Base-by-base conservation (phyloP, 2,329 filamentous ascomycete genomes). In the Sporothrix inflata region DNA sequence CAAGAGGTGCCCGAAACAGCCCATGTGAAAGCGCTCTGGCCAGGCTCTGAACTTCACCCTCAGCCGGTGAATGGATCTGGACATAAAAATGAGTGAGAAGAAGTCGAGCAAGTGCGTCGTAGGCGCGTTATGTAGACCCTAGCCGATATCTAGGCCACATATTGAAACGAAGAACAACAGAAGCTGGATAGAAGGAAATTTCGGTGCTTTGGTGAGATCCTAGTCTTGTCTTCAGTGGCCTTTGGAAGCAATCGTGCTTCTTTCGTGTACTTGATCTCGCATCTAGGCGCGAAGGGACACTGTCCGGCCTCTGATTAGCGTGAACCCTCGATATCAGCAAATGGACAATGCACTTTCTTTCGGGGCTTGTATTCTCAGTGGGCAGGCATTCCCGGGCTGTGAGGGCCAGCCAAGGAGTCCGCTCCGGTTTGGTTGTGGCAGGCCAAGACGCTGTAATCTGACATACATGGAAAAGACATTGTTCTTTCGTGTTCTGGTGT, bases 11-110 rank as follows among this genome's bases (percentile, higher is more conserved):
- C 16, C 51, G 14, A 69, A 24, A 72, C 45, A 61, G 19, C 12
- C 47, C 61, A 73, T 70, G 72, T 68, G 63, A 71, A 69, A 55
- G 19, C 70, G 70, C 70, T 69, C 30, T 53, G 70, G 63, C 65
- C 70, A 72, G 53, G 11, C 19, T 14, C 19, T 67, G 40, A 2
- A 19, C 49, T 63, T 42, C 19, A 19, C 65, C 40, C 16, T 30
- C 9, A 21, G 27, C 55, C 53, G 53, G 67, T 69, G 47, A 60
- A n/a, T 42, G 24, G 42, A 69, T 27, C 21, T 27, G 53, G 51
- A 24, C 53, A 69, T n/a, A 38, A 19, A 27, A 12, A 57, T 30
- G 27, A 16, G 53, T 6, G 4, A 38, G 16, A n/a, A 12, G 24
- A 30, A n/a, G 53, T n/a, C 14, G 27, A 57, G 53, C 19, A 60